phyloP scores from a whole-genome alignment of 768 basidiomycete genomes.

The Cystobasidium tubakii region DNA sequence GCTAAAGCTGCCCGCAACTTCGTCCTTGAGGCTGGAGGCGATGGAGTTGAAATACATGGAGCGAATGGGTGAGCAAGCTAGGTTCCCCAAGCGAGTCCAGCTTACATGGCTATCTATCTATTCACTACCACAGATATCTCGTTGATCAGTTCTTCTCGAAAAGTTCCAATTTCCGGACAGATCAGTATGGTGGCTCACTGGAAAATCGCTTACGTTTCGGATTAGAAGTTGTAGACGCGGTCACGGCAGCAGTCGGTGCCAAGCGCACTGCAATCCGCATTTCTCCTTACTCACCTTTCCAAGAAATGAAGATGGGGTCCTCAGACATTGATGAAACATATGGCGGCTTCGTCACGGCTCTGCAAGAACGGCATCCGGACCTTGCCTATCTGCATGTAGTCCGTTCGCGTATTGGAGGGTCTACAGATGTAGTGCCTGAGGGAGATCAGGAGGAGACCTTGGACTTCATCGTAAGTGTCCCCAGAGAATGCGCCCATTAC shows the following conservation, averaged over 20 bases:
- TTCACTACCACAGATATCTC: slow-evolving; percentile 34
- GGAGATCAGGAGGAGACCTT: neutral
- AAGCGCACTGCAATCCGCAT: slow-evolving; percentile 52
- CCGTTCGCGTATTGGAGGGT: slow-evolving; percentile 45
- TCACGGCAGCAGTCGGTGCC: slow-evolving; percentile 56
- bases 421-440: neutral
- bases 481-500: neutral
- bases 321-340: slow-evolving; percentile 42
- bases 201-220: slow-evolving; percentile 59
- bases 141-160: slow-evolving; percentile 44
- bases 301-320: slow-evolving; percentile 42
- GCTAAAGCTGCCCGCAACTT: slow-evolving; percentile 58
- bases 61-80: slow-evolving; percentile 49
- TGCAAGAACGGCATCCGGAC: slow-evolving; percentile 53
- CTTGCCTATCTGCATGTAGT: slow-evolving; percentile 56
- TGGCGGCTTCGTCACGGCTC: slow-evolving; percentile 54
- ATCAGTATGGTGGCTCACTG: slow-evolving; percentile 61
- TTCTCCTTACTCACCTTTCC: slow-evolving; percentile 8
- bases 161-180: slow-evolving; percentile 41
- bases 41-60: slow-evolving; percentile 57
- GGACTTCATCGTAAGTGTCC: neutral
- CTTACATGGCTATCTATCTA: neutral
- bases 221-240: slow-evolving; percentile 57
- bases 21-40: slow-evolving; percentile 60
- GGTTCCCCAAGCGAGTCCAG: neutral